Conservation (phyloP, 2,329 filamentous ascomycete genomes). For the Metarhizium sp. region DNA sequence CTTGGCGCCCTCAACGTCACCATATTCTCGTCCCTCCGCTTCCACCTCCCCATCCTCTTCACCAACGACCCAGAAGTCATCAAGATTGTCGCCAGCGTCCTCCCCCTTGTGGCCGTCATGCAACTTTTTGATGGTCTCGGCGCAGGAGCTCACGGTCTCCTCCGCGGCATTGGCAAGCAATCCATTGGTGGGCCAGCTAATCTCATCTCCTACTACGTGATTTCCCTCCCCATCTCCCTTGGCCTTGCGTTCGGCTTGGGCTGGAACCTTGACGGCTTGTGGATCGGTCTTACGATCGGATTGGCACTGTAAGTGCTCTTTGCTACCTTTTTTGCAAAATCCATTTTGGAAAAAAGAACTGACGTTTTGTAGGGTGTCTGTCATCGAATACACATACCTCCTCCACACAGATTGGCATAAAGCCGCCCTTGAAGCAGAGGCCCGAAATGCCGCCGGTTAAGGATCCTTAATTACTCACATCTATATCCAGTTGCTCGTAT, state of each 20-base stretch:
- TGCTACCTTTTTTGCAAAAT: neutral
- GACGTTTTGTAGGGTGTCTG: slow-evolving; percentile 30
- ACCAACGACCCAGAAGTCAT: slow-evolving; percentile 66
- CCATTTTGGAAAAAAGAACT: neutral
- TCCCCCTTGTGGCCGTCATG: slow-evolving; percentile 79
- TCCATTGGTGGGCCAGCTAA: slow-evolving; percentile 86
- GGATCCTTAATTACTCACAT: neutral
- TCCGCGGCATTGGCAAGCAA: slow-evolving; percentile 81
- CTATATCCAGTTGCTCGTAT: neutral
- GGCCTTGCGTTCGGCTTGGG: slow-evolving; percentile 64
- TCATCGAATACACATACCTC: slow-evolving; percentile 44
- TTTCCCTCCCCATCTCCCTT: slow-evolving; percentile 80
- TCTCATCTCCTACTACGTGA: slow-evolving; percentile 73
- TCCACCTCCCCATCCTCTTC: slow-evolving; percentile 68
- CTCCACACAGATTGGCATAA: slow-evolving; percentile 43
- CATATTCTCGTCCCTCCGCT: slow-evolving; percentile 58
- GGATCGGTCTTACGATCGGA: slow-evolving; percentile 69
- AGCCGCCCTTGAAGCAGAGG: slow-evolving; percentile 42
- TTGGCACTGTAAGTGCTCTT: slow-evolving; percentile 44
- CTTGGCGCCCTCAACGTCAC: slow-evolving; percentile 75
- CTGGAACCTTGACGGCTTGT: slow-evolving; percentile 74
- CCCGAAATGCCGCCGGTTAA: slow-evolving; percentile 38
- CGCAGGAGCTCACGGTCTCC: slow-evolving; percentile 70
- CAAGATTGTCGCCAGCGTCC: slow-evolving; percentile 53
- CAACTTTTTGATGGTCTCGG: slow-evolving; percentile 81